Evolutionary conservation across 352 stramenopile genomes (phyloP), one percentile per base, ranked within the genome.

Genomic region (Phytophthora ramorum): DNA sequence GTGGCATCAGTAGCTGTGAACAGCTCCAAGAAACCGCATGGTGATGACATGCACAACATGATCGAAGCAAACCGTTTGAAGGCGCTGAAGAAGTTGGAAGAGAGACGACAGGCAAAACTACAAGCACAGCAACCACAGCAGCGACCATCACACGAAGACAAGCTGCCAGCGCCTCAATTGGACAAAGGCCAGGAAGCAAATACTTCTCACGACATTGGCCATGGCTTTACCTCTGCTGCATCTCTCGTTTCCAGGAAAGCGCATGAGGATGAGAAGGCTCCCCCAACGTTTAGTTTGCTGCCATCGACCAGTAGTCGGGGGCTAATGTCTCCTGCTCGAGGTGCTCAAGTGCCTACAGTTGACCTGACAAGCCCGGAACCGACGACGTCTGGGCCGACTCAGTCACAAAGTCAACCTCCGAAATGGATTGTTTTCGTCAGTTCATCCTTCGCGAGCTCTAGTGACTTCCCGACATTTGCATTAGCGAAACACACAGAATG

Each of bases 61-160:
- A 87, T 92, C 22, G 84, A 93, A 77, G 72, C 74, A 32, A 92
- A 95, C 46, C 75, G 84, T 7, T 58, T 81, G 13, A 81, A 82
- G 19, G 83, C 85, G 10, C 52, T 92, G 7, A 72, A 81, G 22
- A 85, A 89, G 43, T 58, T 90, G n/a, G 58, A 89, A 45, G 67
- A 81, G 58, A 71, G 47, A 61, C 71, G 71, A 37, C 75, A 71
- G 32, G 40, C 46, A n/a, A 70, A 73, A 43, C 37, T 65, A 10
- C 51, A 58, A 37, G 37, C 7, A 6, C 45, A 58, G 43, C 41
- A 22, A 44, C 17, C 24, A 30, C 57, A 38, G 43, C 50, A 12
- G 26, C 43, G 40, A 12, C 10, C 2, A 44, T 22, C 16, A 6
- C 38, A 19, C 16, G 16, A 44, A 44, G n/a, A 44, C n/a, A 44